Base-by-base conservation (phyloP, 2,329 filamentous ascomycete species). In the Ophiobolus disseminans region DNA sequence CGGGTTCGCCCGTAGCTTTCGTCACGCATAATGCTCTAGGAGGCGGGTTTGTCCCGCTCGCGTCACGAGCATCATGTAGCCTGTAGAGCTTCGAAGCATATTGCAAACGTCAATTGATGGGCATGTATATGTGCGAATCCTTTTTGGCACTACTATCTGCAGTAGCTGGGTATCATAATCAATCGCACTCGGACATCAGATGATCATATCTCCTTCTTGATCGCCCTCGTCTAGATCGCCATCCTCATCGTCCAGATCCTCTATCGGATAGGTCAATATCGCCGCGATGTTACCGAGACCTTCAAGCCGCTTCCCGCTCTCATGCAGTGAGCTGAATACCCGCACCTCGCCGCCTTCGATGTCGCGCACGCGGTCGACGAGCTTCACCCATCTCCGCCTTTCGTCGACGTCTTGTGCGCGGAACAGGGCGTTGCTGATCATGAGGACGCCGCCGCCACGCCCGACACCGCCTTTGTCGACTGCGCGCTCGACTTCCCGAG, bases 301-400 rank as follows among this genome's bases (percentile, higher is more conserved):
- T 58, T 92, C 90, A 11, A 99, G 75, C 50, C 91, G 80, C 76
- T 88, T 88, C 1, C 94, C 94, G 70, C 92, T 97, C 77, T 97
- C 93, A 72, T 97, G 93, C 66, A 95, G 88, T 63, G 89, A 92
- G 72, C 93, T 97, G 21, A 97, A 75, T n/a, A 97, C 84, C 44
- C 90, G 81, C 1, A 91, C 90, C 58, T 97, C 91, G 1, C 93
- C 94, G 4, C 93, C 94, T 56, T 91, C 87, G 3, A 79, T 76
- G 43, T 86, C 86, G 57, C 86, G 85, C n/a, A 97, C 93, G 54
- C 86, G 87, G 70, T 97, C 93, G 3, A 97, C 92, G 36, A 97
- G 79, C 7, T 78, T 78, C 1, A 97, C 93, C 80, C 92, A 97
- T 55, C 86, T 83, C 69, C 87, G 89, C 59, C 94, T 81, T 49